Evolutionary conservation across 257 asterid genomes (phyloP), one percentile per base, ranked within the genome.

Genomic region (Echium plantagineum): DNA sequence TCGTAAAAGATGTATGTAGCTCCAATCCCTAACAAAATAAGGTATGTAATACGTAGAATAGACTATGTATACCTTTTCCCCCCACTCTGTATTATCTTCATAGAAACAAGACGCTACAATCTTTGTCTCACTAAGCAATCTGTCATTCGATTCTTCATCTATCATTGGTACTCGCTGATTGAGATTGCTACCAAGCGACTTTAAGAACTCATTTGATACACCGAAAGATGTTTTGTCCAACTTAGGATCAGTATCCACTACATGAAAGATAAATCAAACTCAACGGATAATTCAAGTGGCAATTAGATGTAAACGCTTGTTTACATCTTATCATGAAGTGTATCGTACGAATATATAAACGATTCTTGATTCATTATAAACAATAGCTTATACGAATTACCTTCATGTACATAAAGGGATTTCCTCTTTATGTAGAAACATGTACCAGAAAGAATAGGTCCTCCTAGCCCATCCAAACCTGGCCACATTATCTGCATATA

Each of bases 361-460:
- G 26, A 24, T 24, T 24, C 26, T 24, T 24, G 26, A 24, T 24
- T 24, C 26, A 24, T 24, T 18, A 12, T 48, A n/a, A n/a, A n/a
- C n/a, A n/a, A n/a, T n/a, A n/a, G n/a, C n/a, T n/a, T n/a, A n/a
- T n/a, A n/a, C n/a, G n/a, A n/a, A n/a, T n/a, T 26, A 18, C 28
- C 12, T 8, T 55, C 26, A 12, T 10, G 63, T 59, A 74, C 84
- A 64, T 80, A 76, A 13, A 82, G 69, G 31, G 84, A 78, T 58
- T 74, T 80, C 38, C 89, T 75, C 63, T 63, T 82, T 57, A 85
- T 72, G 73, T 72, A 78, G 55, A 82, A 77, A 68, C 85, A 71
- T 63, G 85, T 80, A 17, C 87, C 94, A 10, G 73, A 55, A 24
- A 82, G 52, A 18, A 65, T 18, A 18, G 89, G 81, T 55, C 87